Conservation (phyloP, 129 eudicot genomes). For the Centaurea solstitialis region DNA sequence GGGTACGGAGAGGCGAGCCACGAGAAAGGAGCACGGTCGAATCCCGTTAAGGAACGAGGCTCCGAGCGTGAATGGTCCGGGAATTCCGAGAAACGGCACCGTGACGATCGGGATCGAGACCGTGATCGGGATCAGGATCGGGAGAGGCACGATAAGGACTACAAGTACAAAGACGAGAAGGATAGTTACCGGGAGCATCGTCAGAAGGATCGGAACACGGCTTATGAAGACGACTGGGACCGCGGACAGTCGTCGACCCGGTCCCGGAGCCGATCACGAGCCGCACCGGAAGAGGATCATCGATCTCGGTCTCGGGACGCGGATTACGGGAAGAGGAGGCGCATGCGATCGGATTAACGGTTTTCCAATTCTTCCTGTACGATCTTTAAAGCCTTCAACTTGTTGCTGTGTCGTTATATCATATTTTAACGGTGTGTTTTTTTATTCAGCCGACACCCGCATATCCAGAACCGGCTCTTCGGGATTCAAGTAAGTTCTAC, state of each 20-base stretch:
- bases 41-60: conserved; percentile 64
- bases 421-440: conserved; percentile 7
- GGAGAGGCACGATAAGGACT: conserved; percentile 73
- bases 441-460: conserved; percentile 20
- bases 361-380: conserved; percentile 12
- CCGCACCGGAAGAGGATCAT: conserved; percentile 71
- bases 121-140: conserved; percentile 50
- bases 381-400: conserved; percentile 9
- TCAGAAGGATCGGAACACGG: conserved; percentile 61
- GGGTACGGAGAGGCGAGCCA: conserved; percentile 84
- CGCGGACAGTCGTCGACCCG: conserved; percentile 80
- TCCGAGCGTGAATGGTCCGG: conserved; percentile 85
- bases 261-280: conserved; percentile 75
- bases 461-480: conserved; percentile 40
- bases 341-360: conserved; percentile 74
- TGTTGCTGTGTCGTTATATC: conserved; percentile 21
- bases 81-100: conserved; percentile 69
- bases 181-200: conserved; percentile 78
- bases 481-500: conserved; percentile 60
- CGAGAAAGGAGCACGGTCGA: conserved; percentile 67
- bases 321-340: conserved; percentile 88
- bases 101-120: conserved; percentile 48
- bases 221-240: conserved; percentile 84
- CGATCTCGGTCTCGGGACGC: conserved; percentile 85
- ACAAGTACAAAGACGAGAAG: conserved; percentile 71